These are phyloP conservation scores for Amanita subjunquillea DNA, from an alignment of 768 basidiomycete genomes.

Conservation along the genomic window DNA sequence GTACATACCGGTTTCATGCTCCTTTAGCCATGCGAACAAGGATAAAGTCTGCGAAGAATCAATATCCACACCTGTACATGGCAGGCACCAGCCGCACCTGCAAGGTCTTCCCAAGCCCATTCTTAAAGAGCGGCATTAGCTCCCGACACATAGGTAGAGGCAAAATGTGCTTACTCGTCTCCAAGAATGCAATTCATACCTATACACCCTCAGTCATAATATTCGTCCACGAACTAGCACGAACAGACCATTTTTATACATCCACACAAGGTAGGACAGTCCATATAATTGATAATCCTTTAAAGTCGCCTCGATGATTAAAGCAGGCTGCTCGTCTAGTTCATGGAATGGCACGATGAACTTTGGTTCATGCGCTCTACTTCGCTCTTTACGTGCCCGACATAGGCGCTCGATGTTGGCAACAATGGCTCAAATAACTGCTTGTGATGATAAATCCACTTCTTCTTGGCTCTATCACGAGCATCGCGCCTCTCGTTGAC, in stretches of 20 bases:
- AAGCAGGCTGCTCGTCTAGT: constrained; percentile 35
- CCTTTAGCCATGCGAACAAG: constrained; percentile 59
- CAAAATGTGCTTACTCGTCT: constrained; percentile 39
- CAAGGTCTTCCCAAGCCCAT: constrained; percentile 61
- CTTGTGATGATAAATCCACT: constrained; percentile 35
- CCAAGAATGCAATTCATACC: constrained; percentile 66
- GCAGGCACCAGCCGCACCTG: constrained; percentile 25
- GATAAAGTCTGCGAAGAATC: constrained; percentile 32
- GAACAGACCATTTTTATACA: constrained; percentile 52
- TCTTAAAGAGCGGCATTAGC: constrained; percentile 16
- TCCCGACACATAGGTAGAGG: not conserved
- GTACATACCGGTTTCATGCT: constrained; percentile 30
- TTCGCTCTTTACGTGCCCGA: constrained; percentile 23
- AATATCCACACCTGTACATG: not conserved
- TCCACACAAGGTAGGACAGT: constrained; percentile 51
- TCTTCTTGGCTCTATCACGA: constrained; percentile 30
- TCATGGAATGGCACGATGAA: constrained; percentile 25
- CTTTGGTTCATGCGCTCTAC: constrained; percentile 10
- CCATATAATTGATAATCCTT: constrained; percentile 68
- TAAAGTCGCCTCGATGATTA: constrained; percentile 47
- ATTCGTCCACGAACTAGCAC: constrained; percentile 3
- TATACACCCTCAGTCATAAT: constrained; percentile 9
- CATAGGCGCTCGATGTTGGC: constrained; percentile 22
- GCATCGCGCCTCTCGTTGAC: constrained; percentile 24
- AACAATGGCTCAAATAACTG: constrained; percentile 37